phyloP scores from a whole-genome alignment of 2,329 filamentous ascomycete species.

The Aspergillus sojae region DNA sequence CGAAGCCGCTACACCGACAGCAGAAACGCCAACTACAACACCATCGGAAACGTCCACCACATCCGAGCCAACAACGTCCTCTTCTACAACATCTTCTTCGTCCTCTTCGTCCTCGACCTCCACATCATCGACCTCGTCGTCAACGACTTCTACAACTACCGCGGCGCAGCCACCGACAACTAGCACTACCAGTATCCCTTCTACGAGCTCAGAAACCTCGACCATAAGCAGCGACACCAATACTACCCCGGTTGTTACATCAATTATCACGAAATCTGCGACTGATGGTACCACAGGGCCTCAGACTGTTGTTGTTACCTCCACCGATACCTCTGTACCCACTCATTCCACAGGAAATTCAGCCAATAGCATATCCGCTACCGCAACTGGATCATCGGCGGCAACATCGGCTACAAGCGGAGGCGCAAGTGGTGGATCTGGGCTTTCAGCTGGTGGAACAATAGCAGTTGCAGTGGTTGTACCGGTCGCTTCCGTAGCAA shows the following conservation, averaged over 20 bases:
- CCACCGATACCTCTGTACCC: slow-evolving; percentile 17
- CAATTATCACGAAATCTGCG: slow-evolving; percentile 13
- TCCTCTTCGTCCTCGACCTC: slow-evolving; percentile 26
- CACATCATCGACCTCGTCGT: slow-evolving; percentile 23
- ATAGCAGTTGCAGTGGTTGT: slow-evolving; percentile 94
- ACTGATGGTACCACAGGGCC: slow-evolving; percentile 14
- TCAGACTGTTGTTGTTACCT: slow-evolving; percentile 20
- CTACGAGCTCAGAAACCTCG: slow-evolving; percentile 15
- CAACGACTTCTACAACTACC: slow-evolving; percentile 21
- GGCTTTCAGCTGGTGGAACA: slow-evolving; percentile 59
- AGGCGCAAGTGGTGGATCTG: slow-evolving; percentile 30
- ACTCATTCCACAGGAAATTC: slow-evolving; percentile 20
- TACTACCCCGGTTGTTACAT: slow-evolving; percentile 11
- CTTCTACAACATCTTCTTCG: slow-evolving; percentile 17
- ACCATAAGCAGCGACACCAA: slow-evolving; percentile 12
- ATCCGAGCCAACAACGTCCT: slow-evolving; percentile 20
- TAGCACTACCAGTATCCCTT: slow-evolving; percentile 20
- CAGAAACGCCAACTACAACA: slow-evolving; percentile 14
- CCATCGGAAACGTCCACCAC: slow-evolving; percentile 19
- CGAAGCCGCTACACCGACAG: slow-evolving; percentile 16
- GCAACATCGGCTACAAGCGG: slow-evolving; percentile 29
- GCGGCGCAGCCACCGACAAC: slow-evolving; percentile 15
- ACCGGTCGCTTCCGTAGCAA: slow-evolving; percentile 82
- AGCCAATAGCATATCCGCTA: slow-evolving; percentile 27
- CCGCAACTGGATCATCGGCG: slow-evolving; percentile 29